phyloP scores from a whole-genome alignment of 1,284 basidiomycete species.

The Polyporus tsugae region DNA sequence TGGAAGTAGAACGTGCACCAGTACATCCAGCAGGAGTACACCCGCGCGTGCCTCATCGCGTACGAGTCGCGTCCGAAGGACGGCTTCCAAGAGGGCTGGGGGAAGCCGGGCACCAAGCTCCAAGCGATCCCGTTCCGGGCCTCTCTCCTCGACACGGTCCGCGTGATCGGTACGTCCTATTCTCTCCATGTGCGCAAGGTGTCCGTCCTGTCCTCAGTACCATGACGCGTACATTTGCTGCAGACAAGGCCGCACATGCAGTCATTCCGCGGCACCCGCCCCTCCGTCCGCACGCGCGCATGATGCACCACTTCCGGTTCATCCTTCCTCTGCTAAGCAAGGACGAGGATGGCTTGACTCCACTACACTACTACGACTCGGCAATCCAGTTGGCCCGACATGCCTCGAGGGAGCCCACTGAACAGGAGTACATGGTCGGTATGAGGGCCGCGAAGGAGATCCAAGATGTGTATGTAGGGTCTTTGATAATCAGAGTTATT shows the following conservation, averaged over 20 bases:
- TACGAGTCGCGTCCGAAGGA: constrained; percentile 81
- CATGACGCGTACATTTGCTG: neutral
- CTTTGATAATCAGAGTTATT: neutral
- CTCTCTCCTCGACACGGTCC: constrained; percentile 69
- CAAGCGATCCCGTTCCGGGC: constrained; percentile 69
- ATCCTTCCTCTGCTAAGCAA: constrained; percentile 70
- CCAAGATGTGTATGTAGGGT: constrained; percentile 53
- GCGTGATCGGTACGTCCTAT: constrained; percentile 62
- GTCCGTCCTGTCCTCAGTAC: neutral
- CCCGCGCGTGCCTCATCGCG: constrained; percentile 78
- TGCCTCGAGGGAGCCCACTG: constrained; percentile 67
- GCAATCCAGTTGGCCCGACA: constrained; percentile 81
- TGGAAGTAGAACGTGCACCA: constrained; percentile 67
- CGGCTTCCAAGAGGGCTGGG: constrained; percentile 83
- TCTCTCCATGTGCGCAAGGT: neutral
- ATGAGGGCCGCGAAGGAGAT: constrained; percentile 73
- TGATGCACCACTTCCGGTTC: constrained; percentile 78
- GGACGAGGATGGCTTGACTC: constrained; percentile 68
- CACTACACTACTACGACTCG: constrained; percentile 78
- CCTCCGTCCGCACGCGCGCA: constrained; percentile 69
- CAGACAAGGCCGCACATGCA: constrained; percentile 70
- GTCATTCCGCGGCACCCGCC: constrained; percentile 70
- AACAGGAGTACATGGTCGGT: constrained; percentile 74
- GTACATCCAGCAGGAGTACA: constrained; percentile 82
- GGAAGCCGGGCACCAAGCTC: constrained; percentile 70